phyloP scores from a whole-genome alignment of 2,329 filamentous ascomycete species.

The Pyrenophora graminea region DNA sequence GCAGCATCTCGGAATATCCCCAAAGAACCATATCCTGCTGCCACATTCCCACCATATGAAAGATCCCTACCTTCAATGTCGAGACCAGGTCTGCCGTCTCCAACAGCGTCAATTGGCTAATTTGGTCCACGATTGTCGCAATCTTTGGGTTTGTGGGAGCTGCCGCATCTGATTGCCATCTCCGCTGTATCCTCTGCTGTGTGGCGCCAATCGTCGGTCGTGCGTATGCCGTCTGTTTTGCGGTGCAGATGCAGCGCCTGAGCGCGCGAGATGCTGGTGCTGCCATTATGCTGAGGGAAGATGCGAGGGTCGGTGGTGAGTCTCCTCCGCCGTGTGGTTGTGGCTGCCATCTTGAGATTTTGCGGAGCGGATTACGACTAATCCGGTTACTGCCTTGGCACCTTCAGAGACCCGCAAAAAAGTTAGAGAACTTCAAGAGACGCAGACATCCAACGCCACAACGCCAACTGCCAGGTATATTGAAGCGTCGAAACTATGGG shows the following conservation, averaged over 20 bases:
- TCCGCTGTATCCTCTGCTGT: conserved; percentile 58
- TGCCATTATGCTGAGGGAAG: conserved; percentile 46
- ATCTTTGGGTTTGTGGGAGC: conserved; percentile 83
- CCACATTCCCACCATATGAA: neutral
- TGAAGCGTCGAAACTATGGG: conserved; percentile 44
- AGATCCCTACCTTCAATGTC: conserved; percentile 77
- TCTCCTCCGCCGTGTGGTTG: conserved; percentile 22
- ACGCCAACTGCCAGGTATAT: conserved; percentile 22
- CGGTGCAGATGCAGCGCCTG: conserved; percentile 50
- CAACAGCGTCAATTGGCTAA: conserved; percentile 94
- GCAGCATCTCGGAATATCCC: too few species aligned
- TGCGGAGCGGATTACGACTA: conserved; percentile 31
- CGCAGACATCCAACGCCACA: conserved; percentile 16
- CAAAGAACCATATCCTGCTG: neutral
- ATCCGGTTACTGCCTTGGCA: conserved; percentile 33
- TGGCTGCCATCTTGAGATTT: conserved; percentile 31
- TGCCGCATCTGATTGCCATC: conserved; percentile 82
- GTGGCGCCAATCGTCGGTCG: conserved; percentile 41
- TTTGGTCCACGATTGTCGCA: conserved; percentile 91
- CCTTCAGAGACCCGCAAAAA: conserved; percentile 28
- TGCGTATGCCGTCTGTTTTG: conserved; percentile 29
- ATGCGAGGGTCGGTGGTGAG: conserved; percentile 21
- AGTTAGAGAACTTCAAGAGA: conserved; percentile 27
- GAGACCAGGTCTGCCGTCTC: conserved; percentile 97
- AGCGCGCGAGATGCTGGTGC: conserved; percentile 50